Evolutionary conservation across 2,329 filamentous ascomycete species (phyloP).

Genomic region (Corinectria fuckeliana): DNA sequence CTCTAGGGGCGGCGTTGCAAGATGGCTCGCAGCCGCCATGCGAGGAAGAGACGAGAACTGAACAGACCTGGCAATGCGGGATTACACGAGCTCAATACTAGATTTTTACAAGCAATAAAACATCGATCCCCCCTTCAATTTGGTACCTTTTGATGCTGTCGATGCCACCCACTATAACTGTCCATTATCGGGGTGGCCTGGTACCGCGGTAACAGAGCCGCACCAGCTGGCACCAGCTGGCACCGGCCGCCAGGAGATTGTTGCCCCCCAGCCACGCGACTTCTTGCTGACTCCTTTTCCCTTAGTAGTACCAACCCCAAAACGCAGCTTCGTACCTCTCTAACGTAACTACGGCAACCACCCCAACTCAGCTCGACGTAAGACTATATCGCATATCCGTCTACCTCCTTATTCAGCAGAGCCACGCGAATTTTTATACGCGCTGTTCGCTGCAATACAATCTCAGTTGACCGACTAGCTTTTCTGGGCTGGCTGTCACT

Average conservation of each 20-base stretch:
- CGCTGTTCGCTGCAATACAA: too few relatives aligned
- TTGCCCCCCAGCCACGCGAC: conserved; percentile 36
- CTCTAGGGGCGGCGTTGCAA: background rate
- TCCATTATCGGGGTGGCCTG: background rate
- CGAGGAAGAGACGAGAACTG: background rate
- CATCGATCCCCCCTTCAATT: too few relatives aligned
- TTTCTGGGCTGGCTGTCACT: too few relatives aligned
- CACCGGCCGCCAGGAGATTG: conserved; percentile 16
- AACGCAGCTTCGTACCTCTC: background rate
- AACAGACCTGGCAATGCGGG: background rate
- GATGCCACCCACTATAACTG: too few relatives aligned
- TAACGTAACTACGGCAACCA: background rate
- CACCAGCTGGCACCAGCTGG: conserved; percentile 28
- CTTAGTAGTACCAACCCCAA: background rate
- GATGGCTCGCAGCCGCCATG: background rate
- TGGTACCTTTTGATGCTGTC: too few relatives aligned
- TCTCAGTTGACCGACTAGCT: background rate
- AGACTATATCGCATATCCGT: background rate
- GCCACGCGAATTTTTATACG: too few relatives aligned
- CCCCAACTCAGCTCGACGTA: background rate
- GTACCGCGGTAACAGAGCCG: conserved; percentile 36
- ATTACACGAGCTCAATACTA: background rate
- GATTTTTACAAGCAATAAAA: too few relatives aligned
- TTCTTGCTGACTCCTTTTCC: conserved; percentile 19
- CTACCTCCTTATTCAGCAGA: background rate